Evolutionary conservation across 2,329 filamentous ascomycete species (phyloP).

Genomic region (Paramyrothecium sp.): DNA sequence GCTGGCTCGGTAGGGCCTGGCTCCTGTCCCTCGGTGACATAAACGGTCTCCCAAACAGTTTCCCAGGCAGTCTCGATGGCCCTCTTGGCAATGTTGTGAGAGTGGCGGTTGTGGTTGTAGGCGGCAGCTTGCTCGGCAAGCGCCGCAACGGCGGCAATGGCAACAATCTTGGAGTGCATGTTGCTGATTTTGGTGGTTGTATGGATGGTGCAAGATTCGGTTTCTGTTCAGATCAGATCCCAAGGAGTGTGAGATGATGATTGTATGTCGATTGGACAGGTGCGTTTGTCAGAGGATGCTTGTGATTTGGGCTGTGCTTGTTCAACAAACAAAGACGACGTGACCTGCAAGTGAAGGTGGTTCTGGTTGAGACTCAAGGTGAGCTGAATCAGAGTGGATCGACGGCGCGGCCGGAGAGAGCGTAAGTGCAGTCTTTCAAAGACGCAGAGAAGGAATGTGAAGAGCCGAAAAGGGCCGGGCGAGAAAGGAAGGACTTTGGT

Average conservation of each 20-base stretch:
- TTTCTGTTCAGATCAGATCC: background rate
- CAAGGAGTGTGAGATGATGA: background rate
- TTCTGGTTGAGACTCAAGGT: slow-evolving; percentile 10
- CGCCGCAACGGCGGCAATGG: slow-evolving; percentile 40
- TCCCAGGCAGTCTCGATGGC: slow-evolving; percentile 35
- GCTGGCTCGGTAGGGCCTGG: slow-evolving; percentile 18
- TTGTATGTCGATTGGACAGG: background rate
- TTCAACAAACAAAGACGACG: slow-evolving; percentile 8
- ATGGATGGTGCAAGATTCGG: background rate
- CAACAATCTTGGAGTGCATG: slow-evolving; percentile 41
- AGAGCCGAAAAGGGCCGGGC: slow-evolving; percentile 16
- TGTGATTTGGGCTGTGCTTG: background rate
- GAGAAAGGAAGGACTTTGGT: slow-evolving; percentile 10
- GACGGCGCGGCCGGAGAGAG: slow-evolving; percentile 34
- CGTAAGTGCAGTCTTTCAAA: slow-evolving; percentile 48
- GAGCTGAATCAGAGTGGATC: slow-evolving; percentile 1
- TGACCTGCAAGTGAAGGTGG: slow-evolving; percentile 6
- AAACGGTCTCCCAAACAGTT: slow-evolving; percentile 39
- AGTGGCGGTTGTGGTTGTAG: slow-evolving; percentile 40
- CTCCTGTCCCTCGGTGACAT: slow-evolving; percentile 28
- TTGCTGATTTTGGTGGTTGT: slow-evolving; percentile 15
- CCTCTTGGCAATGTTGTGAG: slow-evolving; percentile 31
- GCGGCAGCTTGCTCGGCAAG: slow-evolving; percentile 43
- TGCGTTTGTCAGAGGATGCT: background rate
- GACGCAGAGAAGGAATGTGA: slow-evolving; percentile 42